phyloP scores from a whole-genome alignment of 352 stramenopile species.

The Phytophthora hybrid region DNA sequence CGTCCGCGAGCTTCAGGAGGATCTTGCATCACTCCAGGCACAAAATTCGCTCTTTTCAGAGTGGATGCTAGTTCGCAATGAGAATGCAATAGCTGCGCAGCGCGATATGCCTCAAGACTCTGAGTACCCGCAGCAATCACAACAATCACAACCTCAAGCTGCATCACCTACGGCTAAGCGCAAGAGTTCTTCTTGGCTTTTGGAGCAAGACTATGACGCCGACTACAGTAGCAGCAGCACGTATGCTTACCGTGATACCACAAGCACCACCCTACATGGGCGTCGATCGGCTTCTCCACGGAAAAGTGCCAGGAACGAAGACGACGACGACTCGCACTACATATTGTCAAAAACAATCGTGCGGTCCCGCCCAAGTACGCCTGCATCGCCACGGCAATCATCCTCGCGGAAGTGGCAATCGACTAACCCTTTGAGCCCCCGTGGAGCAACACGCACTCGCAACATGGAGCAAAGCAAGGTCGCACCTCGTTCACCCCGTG shows the following conservation, averaged over 20 bases:
- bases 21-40: constrained; percentile 61
- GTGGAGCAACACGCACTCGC: constrained; percentile 11
- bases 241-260: constrained; percentile 6
- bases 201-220: constrained; percentile 24
- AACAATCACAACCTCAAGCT: constrained; percentile 14
- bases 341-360: constrained; percentile 4
- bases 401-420: constrained; percentile 25
- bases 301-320: constrained; percentile 3
- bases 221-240: constrained; percentile 25
- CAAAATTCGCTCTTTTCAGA: constrained; percentile 81
- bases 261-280: neutral
- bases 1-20: constrained; percentile 63
- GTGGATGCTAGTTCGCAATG: constrained; percentile 82
- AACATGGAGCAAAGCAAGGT: constrained; percentile 12
- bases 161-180: constrained; percentile 4
- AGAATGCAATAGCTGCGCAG: constrained; percentile 56
- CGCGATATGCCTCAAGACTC: constrained; percentile 19
- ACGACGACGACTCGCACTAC: constrained; percentile 16
- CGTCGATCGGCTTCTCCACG: constrained; percentile 10
- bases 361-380: constrained; percentile 4
- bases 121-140: constrained; percentile 6
- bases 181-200: constrained; percentile 23
- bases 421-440: constrained; percentile 10
- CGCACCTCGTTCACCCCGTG: constrained; percentile 13
- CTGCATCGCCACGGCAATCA: constrained; percentile 15